Percentiles rank a stretch among this genome's conserved stretches.
Conservation (phyloP, 345 rosid species). For the Arabis hirsuta region DNA sequence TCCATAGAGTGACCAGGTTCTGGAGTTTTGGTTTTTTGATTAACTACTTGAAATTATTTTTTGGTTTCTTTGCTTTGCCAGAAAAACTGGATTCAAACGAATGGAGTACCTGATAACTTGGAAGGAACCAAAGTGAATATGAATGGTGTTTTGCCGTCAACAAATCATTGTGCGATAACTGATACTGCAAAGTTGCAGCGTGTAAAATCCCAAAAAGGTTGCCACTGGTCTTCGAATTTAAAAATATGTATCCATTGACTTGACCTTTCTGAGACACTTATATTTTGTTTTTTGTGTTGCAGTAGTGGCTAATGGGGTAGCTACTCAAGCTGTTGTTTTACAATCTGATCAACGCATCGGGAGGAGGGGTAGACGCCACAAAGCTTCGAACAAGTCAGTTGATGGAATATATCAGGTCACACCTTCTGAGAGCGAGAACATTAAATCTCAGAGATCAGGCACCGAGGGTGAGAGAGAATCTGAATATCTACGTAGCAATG, state of each 20-base stretch:
- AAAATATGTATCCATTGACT: conserved; percentile 1
- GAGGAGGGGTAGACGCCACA: conserved; percentile 81
- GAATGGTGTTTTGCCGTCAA: conserved; percentile 41
- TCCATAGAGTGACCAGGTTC: conserved; percentile 4
- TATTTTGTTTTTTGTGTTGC: conserved; percentile 30
- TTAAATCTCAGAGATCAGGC: conserved; percentile 44
- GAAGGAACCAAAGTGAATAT: conserved; percentile 42
- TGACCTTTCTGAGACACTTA: conserved; percentile 30
- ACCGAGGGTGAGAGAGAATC: conserved; percentile 37
- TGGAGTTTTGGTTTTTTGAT: conserved; percentile 5
- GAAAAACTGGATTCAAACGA: conserved; percentile 47
- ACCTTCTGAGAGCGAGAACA: conserved; percentile 57
- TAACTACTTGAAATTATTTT: conserved; percentile 11
- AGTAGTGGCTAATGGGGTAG: conserved; percentile 51
- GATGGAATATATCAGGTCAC: conserved; percentile 53
- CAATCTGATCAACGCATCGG: conserved; percentile 58
- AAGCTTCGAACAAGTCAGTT: conserved; percentile 55
- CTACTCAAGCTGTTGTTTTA: conserved; percentile 52
- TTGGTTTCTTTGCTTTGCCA: conserved; percentile 41
- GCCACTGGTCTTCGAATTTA: conserved; percentile 23
- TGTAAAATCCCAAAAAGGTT: conserved; percentile 57
- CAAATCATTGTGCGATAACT: conserved; percentile 38
- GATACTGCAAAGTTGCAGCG: conserved; percentile 38
- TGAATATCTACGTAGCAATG: conserved; percentile 36
- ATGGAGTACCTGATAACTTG: conserved; percentile 45